These are phyloP conservation scores for Lenwebbia sp. DNA, from an alignment of 345 rosid genomes.

Conservation along the genomic window DNA sequence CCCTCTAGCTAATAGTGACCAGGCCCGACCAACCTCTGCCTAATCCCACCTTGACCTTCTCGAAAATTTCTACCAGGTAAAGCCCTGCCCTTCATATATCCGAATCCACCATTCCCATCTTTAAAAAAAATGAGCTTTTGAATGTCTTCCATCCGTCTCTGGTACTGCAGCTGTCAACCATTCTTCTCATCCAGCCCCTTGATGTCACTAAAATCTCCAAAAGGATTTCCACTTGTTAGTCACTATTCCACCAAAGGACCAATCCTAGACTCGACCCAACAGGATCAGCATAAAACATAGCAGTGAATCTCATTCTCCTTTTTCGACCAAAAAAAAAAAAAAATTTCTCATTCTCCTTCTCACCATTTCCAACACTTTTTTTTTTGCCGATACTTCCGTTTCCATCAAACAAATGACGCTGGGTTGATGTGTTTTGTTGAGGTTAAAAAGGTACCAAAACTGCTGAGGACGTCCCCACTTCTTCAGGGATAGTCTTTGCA, in stretches of 20 bases:
- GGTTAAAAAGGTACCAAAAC: background rate
- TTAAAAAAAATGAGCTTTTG: background rate
- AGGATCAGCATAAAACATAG: background rate
- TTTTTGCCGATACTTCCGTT: background rate
- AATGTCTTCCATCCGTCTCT: background rate
- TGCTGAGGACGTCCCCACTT: background rate
- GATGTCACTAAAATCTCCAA: background rate
- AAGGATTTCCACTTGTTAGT: background rate
- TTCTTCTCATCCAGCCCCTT: background rate
- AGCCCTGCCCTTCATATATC: background rate
- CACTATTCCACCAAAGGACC: background rate
- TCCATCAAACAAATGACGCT: background rate
- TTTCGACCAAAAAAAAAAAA: no score
- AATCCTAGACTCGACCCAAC: background rate
- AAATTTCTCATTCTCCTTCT: background rate
- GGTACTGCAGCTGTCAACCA: background rate
- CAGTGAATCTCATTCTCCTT: background rate
- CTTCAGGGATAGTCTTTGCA: background rate
- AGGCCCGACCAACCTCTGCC: no score
- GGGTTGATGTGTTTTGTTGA: background rate
- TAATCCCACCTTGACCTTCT: no score
- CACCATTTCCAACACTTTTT: background rate
- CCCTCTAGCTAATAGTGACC: no score
- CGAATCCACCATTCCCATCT: background rate
- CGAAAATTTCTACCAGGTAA: background rate